Conservation (phyloP, 2,329 filamentous ascomycete genomes). For the Aspergillus ochraceoroseus region DNA sequence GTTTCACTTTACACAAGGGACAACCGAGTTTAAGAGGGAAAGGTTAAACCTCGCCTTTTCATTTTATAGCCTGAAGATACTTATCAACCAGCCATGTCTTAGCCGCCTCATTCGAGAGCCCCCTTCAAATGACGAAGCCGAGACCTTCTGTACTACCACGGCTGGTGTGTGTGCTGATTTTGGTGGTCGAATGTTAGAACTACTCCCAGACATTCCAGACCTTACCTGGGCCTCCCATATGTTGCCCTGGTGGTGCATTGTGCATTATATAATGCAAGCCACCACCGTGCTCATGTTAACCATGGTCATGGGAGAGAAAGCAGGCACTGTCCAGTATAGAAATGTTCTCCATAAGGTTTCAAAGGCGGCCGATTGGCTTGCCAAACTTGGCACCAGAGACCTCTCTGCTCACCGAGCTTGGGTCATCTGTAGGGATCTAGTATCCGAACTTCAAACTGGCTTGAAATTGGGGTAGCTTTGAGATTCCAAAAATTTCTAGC, state of each 20-base stretch:
- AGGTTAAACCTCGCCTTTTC: slow-evolving; percentile 38
- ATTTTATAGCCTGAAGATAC: slow-evolving; percentile 43
- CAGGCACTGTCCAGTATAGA: not conserved
- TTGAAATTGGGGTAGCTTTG: slow-evolving; percentile 5
- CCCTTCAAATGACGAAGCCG: slow-evolving; percentile 22
- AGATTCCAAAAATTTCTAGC: not conserved
- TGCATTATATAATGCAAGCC: slow-evolving; percentile 42
- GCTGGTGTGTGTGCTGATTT: slow-evolving; percentile 37
- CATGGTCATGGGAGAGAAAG: slow-evolving; percentile 7
- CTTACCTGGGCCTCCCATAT: slow-evolving; percentile 29
- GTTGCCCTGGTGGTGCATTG: slow-evolving; percentile 40
- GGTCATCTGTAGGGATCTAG: slow-evolving; percentile 6
- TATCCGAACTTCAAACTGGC: slow-evolving; percentile 4
- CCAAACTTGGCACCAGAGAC: slow-evolving; percentile 4
- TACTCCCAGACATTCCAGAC: slow-evolving; percentile 36
- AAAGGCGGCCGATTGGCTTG: slow-evolving; percentile 10
- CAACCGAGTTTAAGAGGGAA: slow-evolving; percentile 29
- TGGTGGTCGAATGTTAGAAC: slow-evolving; percentile 32
- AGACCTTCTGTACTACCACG: slow-evolving; percentile 32
- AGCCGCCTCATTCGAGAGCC: slow-evolving; percentile 35
- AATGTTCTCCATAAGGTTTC: slow-evolving; percentile 2
- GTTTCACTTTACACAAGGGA: slow-evolving; percentile 33
- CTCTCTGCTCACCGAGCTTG: slow-evolving; percentile 10
- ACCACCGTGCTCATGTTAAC: slow-evolving; percentile 21
- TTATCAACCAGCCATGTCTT: slow-evolving; percentile 43